Evolutionary conservation across 352 stramenopile species (phyloP).

Genomic region (Pythium folliculosum): DNA sequence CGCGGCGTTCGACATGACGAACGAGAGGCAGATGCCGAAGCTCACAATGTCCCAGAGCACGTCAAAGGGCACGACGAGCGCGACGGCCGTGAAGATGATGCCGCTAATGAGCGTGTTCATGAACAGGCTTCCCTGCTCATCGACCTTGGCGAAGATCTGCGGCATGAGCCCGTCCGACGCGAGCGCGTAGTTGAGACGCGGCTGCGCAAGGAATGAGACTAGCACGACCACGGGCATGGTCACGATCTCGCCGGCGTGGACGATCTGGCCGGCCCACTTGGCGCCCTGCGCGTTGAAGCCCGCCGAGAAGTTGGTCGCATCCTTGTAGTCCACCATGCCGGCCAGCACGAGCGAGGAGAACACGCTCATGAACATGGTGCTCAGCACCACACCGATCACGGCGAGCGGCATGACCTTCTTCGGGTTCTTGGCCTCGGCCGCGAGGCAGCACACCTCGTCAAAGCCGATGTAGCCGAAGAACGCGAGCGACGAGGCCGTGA

Average conservation of each 20-base stretch:
- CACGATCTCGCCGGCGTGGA: conserved; percentile 58
- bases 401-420: conserved; percentile 76
- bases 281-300: conserved; percentile 45
- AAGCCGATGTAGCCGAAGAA: conserved; percentile 97
- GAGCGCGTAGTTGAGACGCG: conserved; percentile 92
- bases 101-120: conserved; percentile 73
- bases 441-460: conserved; percentile 93
- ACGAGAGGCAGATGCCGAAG: conserved; percentile 88
- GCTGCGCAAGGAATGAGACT: conserved; percentile 92
- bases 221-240: conserved; percentile 95
- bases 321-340: conserved; percentile 56
- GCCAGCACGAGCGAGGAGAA: conserved; percentile 85
- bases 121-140: conserved; percentile 81
- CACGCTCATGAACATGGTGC: conserved; percentile 72
- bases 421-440: conserved; percentile 78
- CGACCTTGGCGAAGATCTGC: conserved; percentile 85
- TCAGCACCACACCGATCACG: conserved; percentile 81
- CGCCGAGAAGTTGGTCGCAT: conserved; percentile 35
- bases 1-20: conserved; percentile 82
- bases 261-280: conserved; percentile 53
- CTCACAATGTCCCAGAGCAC: conserved; percentile 88
- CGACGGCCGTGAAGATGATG: conserved; percentile 62
- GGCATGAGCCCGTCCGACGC: conserved; percentile 93
- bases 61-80: conserved; percentile 76
- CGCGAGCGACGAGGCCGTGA: conserved; percentile 79